Base-by-base conservation (phyloP, 495 filamentous ascomycete species). In the Bryoglossum gracile region DNA sequence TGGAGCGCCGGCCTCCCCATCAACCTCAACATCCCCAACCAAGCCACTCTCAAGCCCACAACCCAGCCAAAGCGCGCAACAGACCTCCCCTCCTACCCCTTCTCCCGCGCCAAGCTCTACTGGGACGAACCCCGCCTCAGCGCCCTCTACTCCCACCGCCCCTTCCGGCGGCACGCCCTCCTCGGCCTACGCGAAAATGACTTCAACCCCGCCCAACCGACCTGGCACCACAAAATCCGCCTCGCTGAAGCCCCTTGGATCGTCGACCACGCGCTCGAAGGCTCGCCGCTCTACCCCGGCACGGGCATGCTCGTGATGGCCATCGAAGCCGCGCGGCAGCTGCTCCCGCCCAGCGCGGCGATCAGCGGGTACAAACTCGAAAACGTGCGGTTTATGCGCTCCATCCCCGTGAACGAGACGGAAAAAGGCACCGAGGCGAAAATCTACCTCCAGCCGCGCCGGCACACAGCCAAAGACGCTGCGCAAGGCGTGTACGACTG, bases 231-330 rank as follows among this genome's bases (percentile, higher is more conserved):
- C n/a, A n/a, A n/a, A n/a, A n/a, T n/a, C n/a, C n/a, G n/a, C n/a
- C n/a, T n/a, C n/a, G n/a, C 87, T 1, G 68, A 76, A 44, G 75
- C 74, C 0, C 80, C 82, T 3, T 61, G 58, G 58, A 17, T 61
- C 1, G 30, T 21, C 32, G 56, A 49, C 16, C 60, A 58, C 33
- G 14, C 24, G n/a, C 19, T 61, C 40, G 36, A 51, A 16, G 26
- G 32, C 0, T 9, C 38, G 3, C n/a, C 44, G 0, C 17, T 64
- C n/a, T 58, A 46, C 25, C 59, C 64, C 0, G 74, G 65, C 26
- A 73, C 71, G 0, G 53, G 50, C 11, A 74, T 72, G 35, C 44
- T 76, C 14, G 63, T 70, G 35, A 68, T 70, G 9, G 67, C 66
- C 5, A 64, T 62, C 40, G 54, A 55, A 43, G 65, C 65, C 40